phyloP scores from a whole-genome alignment of 78 protist species.

The Anaeramoeba flamelloides region DNA sequence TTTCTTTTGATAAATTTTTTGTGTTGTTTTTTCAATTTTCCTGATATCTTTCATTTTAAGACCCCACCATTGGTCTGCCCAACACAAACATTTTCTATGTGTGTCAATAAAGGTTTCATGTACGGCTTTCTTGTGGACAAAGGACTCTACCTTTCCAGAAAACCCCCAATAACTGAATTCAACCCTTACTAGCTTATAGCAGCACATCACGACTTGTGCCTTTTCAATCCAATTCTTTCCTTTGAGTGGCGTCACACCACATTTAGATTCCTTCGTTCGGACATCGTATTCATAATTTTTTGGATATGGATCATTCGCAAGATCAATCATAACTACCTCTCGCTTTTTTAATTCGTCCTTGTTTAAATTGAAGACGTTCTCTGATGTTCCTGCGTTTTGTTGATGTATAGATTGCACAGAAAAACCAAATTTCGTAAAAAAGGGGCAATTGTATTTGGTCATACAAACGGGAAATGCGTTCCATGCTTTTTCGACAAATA shows the following conservation, averaged over 20 bases:
- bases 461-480: constrained; percentile 63
- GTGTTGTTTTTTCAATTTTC: constrained; percentile 36
- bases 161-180: constrained; percentile 59
- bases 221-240: constrained; percentile 28
- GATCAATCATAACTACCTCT: constrained; percentile 39
- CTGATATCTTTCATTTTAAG: constrained; percentile 46
- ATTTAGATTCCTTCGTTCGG: no score
- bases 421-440: constrained; percentile 36
- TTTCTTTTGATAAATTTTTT: no score
- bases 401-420: constrained; percentile 46
- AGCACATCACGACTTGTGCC: constrained; percentile 32
- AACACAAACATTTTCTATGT: constrained; percentile 58
- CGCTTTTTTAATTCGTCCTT: constrained; percentile 18
- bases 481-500: constrained; percentile 68
- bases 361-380: constrained; percentile 24
- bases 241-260: no score
- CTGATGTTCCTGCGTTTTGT: constrained; percentile 21
- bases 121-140: constrained; percentile 19
- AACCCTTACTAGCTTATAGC: constrained; percentile 47
- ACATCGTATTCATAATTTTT: no score
- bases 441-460: constrained; percentile 36
- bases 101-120: neutral
- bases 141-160: constrained; percentile 46
- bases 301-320: no score
- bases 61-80: constrained; percentile 61